Evolutionary conservation across 352 stramenopile genomes (phyloP), one percentile per base, ranked within the genome.

Genomic region (Blastocystis sp.): DNA sequence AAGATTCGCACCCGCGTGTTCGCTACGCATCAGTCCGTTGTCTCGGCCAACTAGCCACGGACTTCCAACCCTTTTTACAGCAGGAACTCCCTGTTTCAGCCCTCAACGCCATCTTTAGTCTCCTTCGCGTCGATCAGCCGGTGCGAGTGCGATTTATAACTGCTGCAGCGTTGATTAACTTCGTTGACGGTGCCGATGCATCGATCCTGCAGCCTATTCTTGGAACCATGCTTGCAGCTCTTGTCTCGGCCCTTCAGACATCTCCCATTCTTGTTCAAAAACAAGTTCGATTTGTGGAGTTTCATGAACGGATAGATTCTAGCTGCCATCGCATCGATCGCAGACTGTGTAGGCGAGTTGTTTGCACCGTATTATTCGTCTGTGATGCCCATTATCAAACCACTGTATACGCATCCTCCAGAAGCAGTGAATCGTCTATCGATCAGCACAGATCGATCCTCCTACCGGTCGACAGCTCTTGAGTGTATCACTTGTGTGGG

Each of bases 401-500:
- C 62, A 20, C 66, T 88, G 18, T 88, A 88, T 54, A 77, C 70
- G 18, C 62, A 88, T 39, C 77, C 77, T 37, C 56, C 77, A 13
- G 59, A 76, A 37, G 45, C 62, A 1, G 11, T 26, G 18, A 50
- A 56, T 11, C 34, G 20, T 1, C 62, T 88, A 2, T 29, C 18
- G 15, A 41, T 63, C 47, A 59, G 53, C 43, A 50, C 77, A n/a
- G 77, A 88, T 11, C 39, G 73, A 3, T 61, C 62, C 3, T 43
- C 70, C 8, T 88, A 88, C 63, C 77, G 77, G 26, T 59, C 62
- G 11, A 76, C 68, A n/a, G 77, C 77, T 6, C 55, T 88, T 2
- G 77, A 88, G 66, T 88, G 77, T 41, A 88, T 88, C 77, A 88
- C 77, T 7, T 79, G 62, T 34, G 77, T 88, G 20, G 77, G 77